Percentiles rank a stretch among this genome's conserved stretches.
phyloP scores from a whole-genome alignment of 2,329 filamentous ascomycete genomes.

The Hansfordia pulvinata region DNA sequence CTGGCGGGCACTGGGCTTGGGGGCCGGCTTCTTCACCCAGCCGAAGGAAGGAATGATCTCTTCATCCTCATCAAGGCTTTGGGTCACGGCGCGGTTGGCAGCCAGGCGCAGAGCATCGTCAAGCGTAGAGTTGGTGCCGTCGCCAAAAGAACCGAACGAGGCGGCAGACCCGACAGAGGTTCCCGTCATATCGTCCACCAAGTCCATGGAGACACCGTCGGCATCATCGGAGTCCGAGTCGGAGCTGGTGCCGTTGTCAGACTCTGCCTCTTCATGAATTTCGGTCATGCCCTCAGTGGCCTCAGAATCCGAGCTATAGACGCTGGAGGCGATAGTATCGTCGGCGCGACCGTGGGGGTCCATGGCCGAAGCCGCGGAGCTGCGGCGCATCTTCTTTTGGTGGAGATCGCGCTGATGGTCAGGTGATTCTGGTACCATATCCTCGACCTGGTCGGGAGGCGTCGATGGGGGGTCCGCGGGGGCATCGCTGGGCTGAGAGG shows the following conservation, averaged over 20 bases:
- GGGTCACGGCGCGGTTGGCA: conserved; percentile 60
- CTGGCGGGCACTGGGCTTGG: conserved; percentile 12
- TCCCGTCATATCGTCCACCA: conserved; percentile 64
- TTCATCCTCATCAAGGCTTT: conserved; percentile 50
- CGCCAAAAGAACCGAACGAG: conserved; percentile 31
- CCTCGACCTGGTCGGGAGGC: conserved; percentile 45
- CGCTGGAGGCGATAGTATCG: conserved; percentile 60
- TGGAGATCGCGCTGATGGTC: conserved; percentile 52
- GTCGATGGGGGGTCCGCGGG: conserved; percentile 51
- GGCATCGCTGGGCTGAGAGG: conserved; percentile 26
- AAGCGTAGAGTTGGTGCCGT: conserved; percentile 57
- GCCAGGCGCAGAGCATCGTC: conserved; percentile 70
- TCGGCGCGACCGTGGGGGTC: conserved; percentile 54
- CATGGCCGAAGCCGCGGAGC: conserved; percentile 51
- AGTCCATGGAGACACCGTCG: conserved; percentile 63
- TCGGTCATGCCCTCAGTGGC: conserved; percentile 40
- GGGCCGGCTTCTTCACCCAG: conserved; percentile 47
- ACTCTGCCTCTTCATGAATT: no score
- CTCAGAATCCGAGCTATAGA: conserved; percentile 58
- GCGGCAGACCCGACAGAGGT: conserved; percentile 51
- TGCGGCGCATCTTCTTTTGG: conserved; percentile 47
- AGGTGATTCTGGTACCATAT: conserved; percentile 42
- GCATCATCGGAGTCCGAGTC: conserved; percentile 41
- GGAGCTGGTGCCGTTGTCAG: no score
- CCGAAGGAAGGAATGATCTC: conserved; percentile 67